Evolutionary conservation across 176 grass and related monocot genomes (phyloP), one percentile per base, ranked within the genome.

Genomic region (Avena eriantha): DNA sequence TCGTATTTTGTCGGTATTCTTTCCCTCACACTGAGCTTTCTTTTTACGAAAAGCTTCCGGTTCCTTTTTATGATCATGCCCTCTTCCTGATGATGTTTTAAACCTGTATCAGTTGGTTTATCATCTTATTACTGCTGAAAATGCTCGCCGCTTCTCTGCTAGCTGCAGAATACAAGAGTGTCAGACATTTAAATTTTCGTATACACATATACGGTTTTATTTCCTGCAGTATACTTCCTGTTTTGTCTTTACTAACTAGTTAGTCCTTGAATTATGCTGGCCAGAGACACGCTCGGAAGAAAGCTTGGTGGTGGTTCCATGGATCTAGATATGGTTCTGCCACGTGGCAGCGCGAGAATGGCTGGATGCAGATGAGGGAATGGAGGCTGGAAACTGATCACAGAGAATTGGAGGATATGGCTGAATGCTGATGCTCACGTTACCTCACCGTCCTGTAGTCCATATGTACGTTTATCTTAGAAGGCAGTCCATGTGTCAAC

Each of bases 261-360:
- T 69, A 59, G 74, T 47, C 58, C 29, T 33, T 79, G 85, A 76
- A 65, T 73, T 83, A 56, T 71, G 85, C 85, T 86, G 88, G 90
- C 67, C 49, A 69, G 84, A 86, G 81, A 79, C 46, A 12, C 24
- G 58, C 83, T 70, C 1, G 34, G 45, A 48, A 10, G 82, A 93
- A 94, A 95, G 95, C 92, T 95, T 97, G 90, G 95, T 84, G 59
- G 95, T 84, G 74, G 76, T 93, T 92, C 60, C 87, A 87, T 77
- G 80, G 70, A 57, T 90, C 69, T 29, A 90, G 95, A 98, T 98
- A 93, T 98, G 93, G 91, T 95, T 79, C 10, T 66, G 67, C 85
- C 89, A 95, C 82, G 80, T 93, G 95, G 91, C 87, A 41, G 31
- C 17, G 53, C 68, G 50, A 63, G 93, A 76, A 82, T 98, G 95